These are phyloP conservation scores for Neurospora sp. DNA, from an alignment of 495 filamentous ascomycete species.

Conservation along the genomic window DNA sequence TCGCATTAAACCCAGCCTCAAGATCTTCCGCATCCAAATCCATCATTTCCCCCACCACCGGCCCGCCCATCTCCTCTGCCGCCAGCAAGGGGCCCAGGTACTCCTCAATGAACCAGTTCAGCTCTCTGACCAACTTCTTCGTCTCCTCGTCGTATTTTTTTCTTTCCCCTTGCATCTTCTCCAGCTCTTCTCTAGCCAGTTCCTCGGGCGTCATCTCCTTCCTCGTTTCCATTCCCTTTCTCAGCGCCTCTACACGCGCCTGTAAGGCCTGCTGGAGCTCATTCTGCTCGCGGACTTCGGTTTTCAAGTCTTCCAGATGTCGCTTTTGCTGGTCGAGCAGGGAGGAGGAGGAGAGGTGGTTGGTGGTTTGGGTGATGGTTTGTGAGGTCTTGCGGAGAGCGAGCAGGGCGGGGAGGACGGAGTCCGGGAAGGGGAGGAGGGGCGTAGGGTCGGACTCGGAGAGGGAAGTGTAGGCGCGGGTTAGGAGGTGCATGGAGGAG, in stretches of 20 bases:
- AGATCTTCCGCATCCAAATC: constrained; percentile 48
- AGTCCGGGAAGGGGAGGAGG: constrained; percentile 53
- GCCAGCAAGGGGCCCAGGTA: constrained; percentile 72
- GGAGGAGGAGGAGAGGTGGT: constrained; percentile 43
- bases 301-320: constrained; percentile 48
- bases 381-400: constrained; percentile 55
- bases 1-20: constrained; percentile 59
- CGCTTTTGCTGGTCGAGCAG: constrained; percentile 43
- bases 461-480: constrained; percentile 52
- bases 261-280: constrained; percentile 43
- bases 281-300: constrained; percentile 54
- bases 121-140: constrained; percentile 43
- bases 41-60: constrained; percentile 65
- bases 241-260: constrained; percentile 39
- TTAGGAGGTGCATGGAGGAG: constrained; percentile 42
- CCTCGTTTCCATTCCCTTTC: constrained; percentile 40
- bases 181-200: constrained; percentile 50
- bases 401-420: constrained; percentile 59
- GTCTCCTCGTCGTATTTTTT: constrained; percentile 46
- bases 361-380: constrained; percentile 51
- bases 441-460: constrained; percentile 41
- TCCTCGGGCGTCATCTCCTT: constrained; percentile 49
- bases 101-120: constrained; percentile 64
- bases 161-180: constrained; percentile 33
- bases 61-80: constrained; percentile 77